These are phyloP conservation scores for Wickerhamiella slavikovae DNA, from an alignment of 805 yeast genomes.

Conservation along the genomic window DNA sequence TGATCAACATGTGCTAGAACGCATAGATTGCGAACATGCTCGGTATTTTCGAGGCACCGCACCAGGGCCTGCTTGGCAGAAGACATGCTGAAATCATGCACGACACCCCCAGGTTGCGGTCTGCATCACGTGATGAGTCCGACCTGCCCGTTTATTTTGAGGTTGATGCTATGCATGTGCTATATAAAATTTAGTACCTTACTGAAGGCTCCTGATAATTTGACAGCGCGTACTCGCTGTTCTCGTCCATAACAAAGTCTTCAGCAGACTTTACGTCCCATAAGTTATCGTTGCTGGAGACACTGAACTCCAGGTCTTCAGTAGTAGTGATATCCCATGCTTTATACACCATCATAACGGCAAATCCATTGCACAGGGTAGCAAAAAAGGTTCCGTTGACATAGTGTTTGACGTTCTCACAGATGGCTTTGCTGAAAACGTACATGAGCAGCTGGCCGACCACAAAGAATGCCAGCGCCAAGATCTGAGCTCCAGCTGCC, in stretches of 20 bases:
- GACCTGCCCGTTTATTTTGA: too few species aligned
- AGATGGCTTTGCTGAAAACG: constrained; percentile 43
- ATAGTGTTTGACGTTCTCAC: constrained; percentile 60
- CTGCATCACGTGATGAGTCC: too few species aligned
- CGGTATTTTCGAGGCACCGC: too few species aligned
- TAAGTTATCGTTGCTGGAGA: constrained; percentile 28
- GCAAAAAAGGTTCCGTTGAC: constrained; percentile 81
- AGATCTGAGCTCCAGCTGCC: constrained; percentile 70
- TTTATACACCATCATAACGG: constrained; percentile 88
- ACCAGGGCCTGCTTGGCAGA: too few species aligned
- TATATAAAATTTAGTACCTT: too few species aligned
- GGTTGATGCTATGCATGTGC: too few species aligned
- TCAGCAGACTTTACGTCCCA: constrained; percentile 19
- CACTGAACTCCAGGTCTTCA: constrained; percentile 86
- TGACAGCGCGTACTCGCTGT: constrained; percentile 18
- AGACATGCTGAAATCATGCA: neutral
- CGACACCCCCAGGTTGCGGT: too few species aligned
- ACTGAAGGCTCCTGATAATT: too few species aligned
- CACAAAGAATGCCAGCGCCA: constrained; percentile 54
- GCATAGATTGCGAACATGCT: constrained; percentile 69
- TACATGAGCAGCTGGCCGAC: constrained; percentile 65
- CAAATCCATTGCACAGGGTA: constrained; percentile 54
- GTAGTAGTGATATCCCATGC: constrained; percentile 91
- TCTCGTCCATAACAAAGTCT: constrained; percentile 13
- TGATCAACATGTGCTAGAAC: constrained; percentile 97